Evolutionary conservation across 768 basidiomycete species (phyloP).

Genomic region (Leccinum imitatum): DNA sequence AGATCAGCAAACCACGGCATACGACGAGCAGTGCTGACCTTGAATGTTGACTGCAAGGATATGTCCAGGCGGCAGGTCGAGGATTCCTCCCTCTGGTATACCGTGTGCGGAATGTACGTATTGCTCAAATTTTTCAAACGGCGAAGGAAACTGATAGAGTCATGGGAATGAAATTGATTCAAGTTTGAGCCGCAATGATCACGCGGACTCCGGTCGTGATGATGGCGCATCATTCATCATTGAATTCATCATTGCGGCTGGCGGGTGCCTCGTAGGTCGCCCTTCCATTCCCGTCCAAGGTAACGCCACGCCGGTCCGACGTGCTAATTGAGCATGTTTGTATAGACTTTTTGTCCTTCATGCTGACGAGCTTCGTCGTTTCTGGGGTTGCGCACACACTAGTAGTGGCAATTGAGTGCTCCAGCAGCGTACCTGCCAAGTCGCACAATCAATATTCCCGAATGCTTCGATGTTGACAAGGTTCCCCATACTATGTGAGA

Average conservation of each 20-base stretch:
- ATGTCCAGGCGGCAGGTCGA: conserved; percentile 27
- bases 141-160: conserved; percentile 13
- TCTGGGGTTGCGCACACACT: neutral
- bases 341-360: neutral
- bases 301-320: conserved; percentile 10
- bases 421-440: neutral
- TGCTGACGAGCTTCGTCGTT: neutral
- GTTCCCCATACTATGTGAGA: neutral
- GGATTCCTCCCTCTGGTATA: conserved; percentile 30
- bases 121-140: conserved; percentile 28
- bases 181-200: conserved; percentile 12
- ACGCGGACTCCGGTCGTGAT: conserved; percentile 12
- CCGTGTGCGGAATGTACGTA: conserved; percentile 28
- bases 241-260: neutral
- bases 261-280: neutral
- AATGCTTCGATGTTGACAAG: neutral
- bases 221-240: neutral
- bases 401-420: neutral
- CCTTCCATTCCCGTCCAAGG: conserved; percentile 14
- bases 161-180: conserved; percentile 23
- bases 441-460: neutral
- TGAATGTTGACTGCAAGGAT: conserved; percentile 9
- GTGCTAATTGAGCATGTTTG: conserved; percentile 6
- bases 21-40: neutral
- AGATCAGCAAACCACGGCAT: conserved; percentile 11